phyloP scores from a whole-genome alignment of 2,329 filamentous ascomycete species.

The Pseudophaeomoniella oleicola region DNA sequence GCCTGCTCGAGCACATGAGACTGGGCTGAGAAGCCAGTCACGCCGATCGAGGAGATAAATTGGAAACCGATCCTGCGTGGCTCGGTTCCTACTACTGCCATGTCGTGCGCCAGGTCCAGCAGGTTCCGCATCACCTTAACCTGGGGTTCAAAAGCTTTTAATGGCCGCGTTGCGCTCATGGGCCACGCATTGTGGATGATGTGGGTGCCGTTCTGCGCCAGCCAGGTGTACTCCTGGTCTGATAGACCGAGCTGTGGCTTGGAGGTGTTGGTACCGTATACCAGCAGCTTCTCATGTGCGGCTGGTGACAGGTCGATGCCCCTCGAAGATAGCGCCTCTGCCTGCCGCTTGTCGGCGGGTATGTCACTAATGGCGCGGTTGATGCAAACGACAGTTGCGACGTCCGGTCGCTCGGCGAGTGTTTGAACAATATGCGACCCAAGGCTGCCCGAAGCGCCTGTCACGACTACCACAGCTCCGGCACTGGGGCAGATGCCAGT shows the following conservation, averaged over 20 bases:
- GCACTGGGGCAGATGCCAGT: not conserved
- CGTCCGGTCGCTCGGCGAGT: slow-evolving; percentile 18
- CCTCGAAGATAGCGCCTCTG: not conserved
- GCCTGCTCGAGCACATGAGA: slow-evolving; percentile 3
- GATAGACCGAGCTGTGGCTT: slow-evolving; percentile 1
- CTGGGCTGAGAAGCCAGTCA: slow-evolving; percentile 3
- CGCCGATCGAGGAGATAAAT: slow-evolving; percentile 8
- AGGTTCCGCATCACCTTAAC: slow-evolving; percentile 8
- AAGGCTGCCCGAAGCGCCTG: slow-evolving; percentile 50
- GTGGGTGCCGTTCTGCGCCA: slow-evolving; percentile 1
- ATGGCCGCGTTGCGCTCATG: slow-evolving; percentile 11
- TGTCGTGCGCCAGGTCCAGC: slow-evolving; percentile 7
- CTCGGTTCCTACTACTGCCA: not conserved
- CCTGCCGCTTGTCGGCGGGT: not conserved
- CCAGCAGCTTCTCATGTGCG: not conserved
- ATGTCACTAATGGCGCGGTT: slow-evolving; percentile 29
- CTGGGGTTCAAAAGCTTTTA: slow-evolving; percentile 13
- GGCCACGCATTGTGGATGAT: slow-evolving; percentile 17
- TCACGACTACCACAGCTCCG: slow-evolving; percentile 23
- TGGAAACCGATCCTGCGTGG: slow-evolving; percentile 6
- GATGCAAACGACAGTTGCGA: slow-evolving; percentile 39
- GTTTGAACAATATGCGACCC: slow-evolving; percentile 41
- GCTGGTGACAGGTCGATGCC: slow-evolving; percentile 1
- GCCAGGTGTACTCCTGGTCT: not conserved
- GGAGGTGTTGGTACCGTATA: slow-evolving; percentile 1